Evolutionary conservation across 306 rosid species (phyloP), one percentile per base, ranked within the genome.

Genomic region (Quercus engelmannii): DNA sequence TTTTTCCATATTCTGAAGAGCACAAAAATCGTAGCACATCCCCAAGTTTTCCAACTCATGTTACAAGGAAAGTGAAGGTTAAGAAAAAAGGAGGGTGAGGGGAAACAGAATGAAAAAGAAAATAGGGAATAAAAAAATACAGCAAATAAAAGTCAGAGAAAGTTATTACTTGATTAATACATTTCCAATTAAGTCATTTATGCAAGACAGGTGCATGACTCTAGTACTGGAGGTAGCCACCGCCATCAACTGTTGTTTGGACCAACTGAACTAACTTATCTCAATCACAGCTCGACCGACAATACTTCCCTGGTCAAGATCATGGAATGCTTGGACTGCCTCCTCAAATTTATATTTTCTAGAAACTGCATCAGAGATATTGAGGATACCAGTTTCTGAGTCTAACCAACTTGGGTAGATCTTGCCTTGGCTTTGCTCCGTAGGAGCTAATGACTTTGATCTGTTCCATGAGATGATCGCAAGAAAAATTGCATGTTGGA

Each of bases 361-460:
- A 35, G 8, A 35, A 6, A 35, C 41, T 1, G 41, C 41, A 35
- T 35, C 41, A 35, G 41, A 35, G 41, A 35, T 35, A 35, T 35
- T 35, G 41, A 35, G 41, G 41, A 35, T 35, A 35, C 8, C 41
- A 6, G 41, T 35, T 35, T 6, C 41, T 35, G 41, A 35, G 41
- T 35, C 41, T 35, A 35, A 35, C 41, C 41, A 35, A 35, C 41
- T 35, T 6, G 41, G 41, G 9, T 35, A 35, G 41, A 35, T 35
- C 41, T 6, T 84, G 94, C 89, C 99, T 92, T 5, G 98, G 98
- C 80, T 98, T 91, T 52, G 90, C 99, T 88, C 97, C 97, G 71
- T 92, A 89, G 0, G 97, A 92, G 6, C 97, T 97, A 78, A 94
- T 89, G 41, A 94, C 83, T 91, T 94, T 83, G 81, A 94, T 86